Evolutionary conservation across 768 basidiomycete species (phyloP).

Genomic region (Phylloporus arenicola): DNA sequence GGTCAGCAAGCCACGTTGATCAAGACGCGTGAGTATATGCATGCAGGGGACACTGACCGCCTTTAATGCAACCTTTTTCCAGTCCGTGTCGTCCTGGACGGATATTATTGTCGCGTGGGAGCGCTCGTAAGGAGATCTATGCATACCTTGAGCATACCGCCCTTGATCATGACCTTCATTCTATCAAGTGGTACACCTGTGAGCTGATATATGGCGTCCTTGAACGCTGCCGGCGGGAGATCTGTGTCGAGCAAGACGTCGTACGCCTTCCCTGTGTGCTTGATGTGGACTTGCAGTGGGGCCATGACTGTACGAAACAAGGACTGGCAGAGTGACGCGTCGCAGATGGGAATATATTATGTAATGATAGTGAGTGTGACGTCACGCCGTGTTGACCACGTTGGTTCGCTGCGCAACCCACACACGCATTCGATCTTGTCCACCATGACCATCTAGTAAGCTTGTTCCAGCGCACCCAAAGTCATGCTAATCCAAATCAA

Average conservation of each 20-base stretch:
- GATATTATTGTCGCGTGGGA: background rate
- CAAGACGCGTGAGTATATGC: conserved; percentile 3
- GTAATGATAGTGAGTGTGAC: conserved; percentile 20
- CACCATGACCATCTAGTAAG: conserved; percentile 47
- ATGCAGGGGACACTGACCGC: conserved; percentile 42
- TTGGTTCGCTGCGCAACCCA: conserved; percentile 8
- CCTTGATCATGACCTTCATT: conserved; percentile 98
- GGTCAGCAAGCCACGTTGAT: background rate
- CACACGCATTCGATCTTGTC: background rate
- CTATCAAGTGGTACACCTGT: conserved; percentile 87
- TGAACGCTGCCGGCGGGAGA: conserved; percentile 68
- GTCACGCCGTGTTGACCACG: conserved; percentile 23
- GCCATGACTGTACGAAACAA: conserved; percentile 44
- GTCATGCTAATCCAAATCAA: background rate
- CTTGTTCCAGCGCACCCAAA: background rate
- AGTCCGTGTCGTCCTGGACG: conserved; percentile 75
- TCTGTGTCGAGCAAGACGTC: conserved; percentile 69
- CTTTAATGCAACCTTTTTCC: conserved; percentile 82
- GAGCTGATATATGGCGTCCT: conserved; percentile 69
- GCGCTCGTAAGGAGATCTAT: background rate
- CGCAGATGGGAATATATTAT: conserved; percentile 29
- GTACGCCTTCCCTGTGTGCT: conserved; percentile 81
- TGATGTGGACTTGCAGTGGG: conserved; percentile 72
- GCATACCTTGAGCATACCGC: conserved; percentile 78
- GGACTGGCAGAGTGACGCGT: conserved; percentile 18